Evolutionary conservation across 2,329 filamentous ascomycete species (phyloP).

Genomic region (Penicillium hordei): DNA sequence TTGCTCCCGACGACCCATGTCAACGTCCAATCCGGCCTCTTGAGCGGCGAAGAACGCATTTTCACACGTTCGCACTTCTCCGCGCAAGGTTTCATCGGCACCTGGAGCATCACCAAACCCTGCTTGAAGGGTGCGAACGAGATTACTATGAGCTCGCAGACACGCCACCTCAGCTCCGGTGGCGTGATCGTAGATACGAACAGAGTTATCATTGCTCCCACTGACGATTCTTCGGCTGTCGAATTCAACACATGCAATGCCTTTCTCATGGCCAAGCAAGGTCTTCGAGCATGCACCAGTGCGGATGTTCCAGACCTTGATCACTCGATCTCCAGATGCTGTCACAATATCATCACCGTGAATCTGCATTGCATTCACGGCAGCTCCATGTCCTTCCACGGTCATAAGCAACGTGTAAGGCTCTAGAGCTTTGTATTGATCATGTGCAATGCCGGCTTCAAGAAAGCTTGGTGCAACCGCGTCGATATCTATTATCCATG

Average conservation of each 20-base stretch:
- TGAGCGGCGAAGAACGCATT: constrained; percentile 65
- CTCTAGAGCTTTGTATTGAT: constrained; percentile 48
- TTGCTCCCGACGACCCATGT: constrained; percentile 46
- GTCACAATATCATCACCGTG: constrained; percentile 84
- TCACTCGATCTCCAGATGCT: constrained; percentile 86
- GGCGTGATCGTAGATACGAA: constrained; percentile 87
- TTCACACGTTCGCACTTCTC: constrained; percentile 72
- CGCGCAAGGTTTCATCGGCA: constrained; percentile 70
- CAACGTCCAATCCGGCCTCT: constrained; percentile 45
- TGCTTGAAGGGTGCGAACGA: constrained; percentile 93
- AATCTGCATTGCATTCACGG: constrained; percentile 95
- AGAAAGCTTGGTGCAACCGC: constrained; percentile 42
- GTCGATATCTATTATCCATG: constrained; percentile 56
- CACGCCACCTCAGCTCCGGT: constrained; percentile 88
- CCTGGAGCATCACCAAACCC: constrained; percentile 87
- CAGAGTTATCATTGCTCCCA: constrained; percentile 92
- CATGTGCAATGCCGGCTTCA: constrained; percentile 45
- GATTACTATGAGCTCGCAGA: constrained; percentile 73
- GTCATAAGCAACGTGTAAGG: constrained; percentile 76
- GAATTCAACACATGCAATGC: constrained; percentile 96
- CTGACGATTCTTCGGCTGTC: constrained; percentile 92
- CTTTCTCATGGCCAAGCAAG: constrained; percentile 84
- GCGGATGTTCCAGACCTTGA: constrained; percentile 93
- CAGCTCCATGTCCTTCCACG: constrained; percentile 80
- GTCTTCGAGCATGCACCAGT: constrained; percentile 74